Evolutionary conservation across 192 early-diverging fungal species (phyloP), one percentile per base, ranked within the genome.

Genomic region (Chytriomyces sp.): DNA sequence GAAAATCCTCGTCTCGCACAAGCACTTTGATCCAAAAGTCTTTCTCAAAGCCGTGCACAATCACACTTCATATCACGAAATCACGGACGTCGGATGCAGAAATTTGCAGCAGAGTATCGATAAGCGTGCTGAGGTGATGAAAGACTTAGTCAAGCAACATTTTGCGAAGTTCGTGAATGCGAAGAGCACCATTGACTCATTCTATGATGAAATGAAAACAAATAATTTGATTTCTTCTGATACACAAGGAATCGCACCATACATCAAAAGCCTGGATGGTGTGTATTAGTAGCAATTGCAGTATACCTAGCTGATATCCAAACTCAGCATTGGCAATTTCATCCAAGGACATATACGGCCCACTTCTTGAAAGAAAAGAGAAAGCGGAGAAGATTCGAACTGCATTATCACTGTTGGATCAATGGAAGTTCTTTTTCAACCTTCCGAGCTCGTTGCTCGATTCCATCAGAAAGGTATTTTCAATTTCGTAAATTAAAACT

Each of bases 131-230:
- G 94, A 95, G 52, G 92, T 90, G 0, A 82, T 96, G 22, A 95
- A 94, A 70, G 89, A 87, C 34, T 76, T 96, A 28, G 96, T 99
- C 49, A 93, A 97, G 76, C 92, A 91, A 65, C 93, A 99, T 76
- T 99, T 99, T 85, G 94, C 96, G 75, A 89, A 94, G 39, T 99
- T 99, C 77, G 95, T 99, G 8, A 91, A 86, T 41, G 95, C 96
- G 17, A 96, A 96, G 82, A 92, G 87, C 76, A 96, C 93, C 2
- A 96, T 99, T 56, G 96, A 99, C 66, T 90, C 79, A 0, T 85
- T 87, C 55, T 96, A 96, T 74, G 90, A 93, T 22, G 95, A 96
- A 72, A 95, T 98, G 93, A 89, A 91, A 65, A 82, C 84, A 28
- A 86, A 91, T 57, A 91, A 93, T 52, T 79, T 96, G 39, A 95